Evolutionary conservation across 805 yeast genomes (phyloP).

Genomic region (Candida michaelii): DNA sequence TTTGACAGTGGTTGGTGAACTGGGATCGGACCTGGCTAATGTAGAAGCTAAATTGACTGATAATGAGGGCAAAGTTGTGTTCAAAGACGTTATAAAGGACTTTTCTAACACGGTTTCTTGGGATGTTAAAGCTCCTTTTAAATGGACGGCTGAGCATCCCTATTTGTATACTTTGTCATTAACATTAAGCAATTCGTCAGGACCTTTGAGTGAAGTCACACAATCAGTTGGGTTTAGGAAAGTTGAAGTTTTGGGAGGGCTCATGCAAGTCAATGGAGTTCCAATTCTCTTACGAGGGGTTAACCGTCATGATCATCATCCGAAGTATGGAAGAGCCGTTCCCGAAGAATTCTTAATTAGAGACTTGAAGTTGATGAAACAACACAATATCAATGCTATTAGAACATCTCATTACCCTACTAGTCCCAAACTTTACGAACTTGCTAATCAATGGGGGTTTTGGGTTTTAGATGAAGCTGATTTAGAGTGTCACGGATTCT

Average conservation of each 20-base stretch:
- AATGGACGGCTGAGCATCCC: constrained; percentile 37
- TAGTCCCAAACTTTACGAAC: constrained; percentile 29
- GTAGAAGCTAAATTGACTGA: neutral
- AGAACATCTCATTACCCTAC: constrained; percentile 39
- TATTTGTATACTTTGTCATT: constrained; percentile 23
- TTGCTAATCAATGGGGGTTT: constrained; percentile 31
- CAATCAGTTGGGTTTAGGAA: constrained; percentile 29
- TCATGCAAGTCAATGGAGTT: constrained; percentile 27
- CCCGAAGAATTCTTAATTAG: constrained; percentile 29
- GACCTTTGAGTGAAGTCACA: constrained; percentile 13
- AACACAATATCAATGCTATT: constrained; percentile 33
- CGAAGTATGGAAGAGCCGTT: constrained; percentile 33
- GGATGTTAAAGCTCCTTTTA: constrained; percentile 18
- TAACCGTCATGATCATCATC: constrained; percentile 38
- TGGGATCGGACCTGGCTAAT: neutral
- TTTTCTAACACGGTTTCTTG: neutral
- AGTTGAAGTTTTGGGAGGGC: constrained; percentile 24
- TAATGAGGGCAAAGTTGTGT: neutral
- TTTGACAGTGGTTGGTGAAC: neutral
- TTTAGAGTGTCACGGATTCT: constrained; percentile 38
- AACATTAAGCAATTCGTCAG: constrained; percentile 8
- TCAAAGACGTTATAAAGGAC: neutral
- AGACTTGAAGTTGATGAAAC: constrained; percentile 33
- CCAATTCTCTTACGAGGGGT: constrained; percentile 31
- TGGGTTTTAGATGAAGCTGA: constrained; percentile 40